phyloP scores from a whole-genome alignment of 169 alveolate genomes.

The Perkinsus marinus region DNA sequence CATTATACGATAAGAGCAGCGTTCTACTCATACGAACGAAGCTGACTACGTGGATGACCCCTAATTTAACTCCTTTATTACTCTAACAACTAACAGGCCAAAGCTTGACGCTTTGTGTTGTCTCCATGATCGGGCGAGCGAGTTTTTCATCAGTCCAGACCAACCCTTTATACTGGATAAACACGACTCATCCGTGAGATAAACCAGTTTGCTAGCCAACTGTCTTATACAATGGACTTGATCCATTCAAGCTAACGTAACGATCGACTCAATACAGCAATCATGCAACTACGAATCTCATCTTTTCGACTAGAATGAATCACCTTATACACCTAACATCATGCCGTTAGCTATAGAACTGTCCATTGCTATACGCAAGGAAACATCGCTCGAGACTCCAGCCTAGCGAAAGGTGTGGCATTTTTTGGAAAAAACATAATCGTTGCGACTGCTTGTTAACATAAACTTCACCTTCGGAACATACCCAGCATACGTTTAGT shows the following conservation, averaged over 20 bases:
- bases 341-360: neutral
- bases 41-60: no score
- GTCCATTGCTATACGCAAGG: neutral
- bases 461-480: constrained; percentile 35
- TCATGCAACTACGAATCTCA: neutral
- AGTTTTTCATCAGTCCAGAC: neutral
- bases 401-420: neutral
- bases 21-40: no score
- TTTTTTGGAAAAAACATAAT: neutral
- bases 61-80: neutral
- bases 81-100: neutral
- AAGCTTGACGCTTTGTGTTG: neutral
- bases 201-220: no score
- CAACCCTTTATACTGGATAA: neutral
- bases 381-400: neutral
- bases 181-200: no score
- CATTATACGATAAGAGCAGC: no score
- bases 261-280: neutral
- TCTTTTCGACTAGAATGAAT: neutral
- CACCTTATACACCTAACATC: neutral
- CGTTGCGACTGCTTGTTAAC: neutral
- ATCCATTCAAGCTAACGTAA: neutral
- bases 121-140: neutral
- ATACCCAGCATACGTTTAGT: constrained; percentile 81
- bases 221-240: no score